phyloP scores from a whole-genome alignment of 768 basidiomycete genomes.

The Favolaschia claudopus region DNA sequence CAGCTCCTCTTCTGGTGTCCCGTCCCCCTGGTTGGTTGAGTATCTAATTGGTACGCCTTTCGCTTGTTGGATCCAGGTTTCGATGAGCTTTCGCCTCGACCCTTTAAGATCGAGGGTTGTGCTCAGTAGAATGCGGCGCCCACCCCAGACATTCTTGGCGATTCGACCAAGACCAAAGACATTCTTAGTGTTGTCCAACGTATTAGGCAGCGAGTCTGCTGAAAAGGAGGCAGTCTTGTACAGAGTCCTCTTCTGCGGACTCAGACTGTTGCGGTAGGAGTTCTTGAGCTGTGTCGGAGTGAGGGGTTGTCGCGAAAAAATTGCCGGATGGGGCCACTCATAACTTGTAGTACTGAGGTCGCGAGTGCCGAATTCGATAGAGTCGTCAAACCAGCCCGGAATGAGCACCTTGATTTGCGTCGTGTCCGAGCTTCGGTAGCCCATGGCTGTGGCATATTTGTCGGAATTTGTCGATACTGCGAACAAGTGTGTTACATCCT shows the following conservation, averaged over 20 bases:
- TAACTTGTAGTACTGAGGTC: constrained; percentile 62
- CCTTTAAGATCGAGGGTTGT: constrained; percentile 60
- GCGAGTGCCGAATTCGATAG: constrained; percentile 62
- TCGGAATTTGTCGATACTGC: constrained; percentile 57
- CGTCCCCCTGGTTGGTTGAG: constrained; percentile 32
- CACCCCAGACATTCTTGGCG: constrained; percentile 66
- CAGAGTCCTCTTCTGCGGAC: constrained; percentile 44
- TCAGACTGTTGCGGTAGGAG: constrained; percentile 41
- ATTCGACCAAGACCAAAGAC: too few relatives aligned
- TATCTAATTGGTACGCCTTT: constrained; percentile 59
- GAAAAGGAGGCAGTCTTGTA: constrained; percentile 39
- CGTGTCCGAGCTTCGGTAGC: constrained; percentile 54
- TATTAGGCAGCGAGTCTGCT: constrained; percentile 10
- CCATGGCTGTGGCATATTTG: constrained; percentile 63
- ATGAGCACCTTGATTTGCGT: constrained; percentile 74
- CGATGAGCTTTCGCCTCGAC: constrained; percentile 60
- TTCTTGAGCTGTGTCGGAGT: constrained; percentile 29
- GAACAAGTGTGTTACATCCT: constrained; percentile 90
- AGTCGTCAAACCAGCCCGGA: constrained; percentile 93
- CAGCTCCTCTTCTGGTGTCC: constrained; percentile 45
- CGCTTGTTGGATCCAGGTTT: constrained; percentile 61
- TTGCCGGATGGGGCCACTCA: constrained; percentile 76
- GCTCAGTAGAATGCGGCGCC: constrained; percentile 67
- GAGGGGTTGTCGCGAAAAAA: constrained; percentile 44
- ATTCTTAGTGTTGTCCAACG: constrained; percentile 8